Evolutionary conservation across 2,329 filamentous ascomycete genomes (phyloP), one percentile per base, ranked within the genome.

Genomic region (Stagonosporopsis cucurbitacearum): DNA sequence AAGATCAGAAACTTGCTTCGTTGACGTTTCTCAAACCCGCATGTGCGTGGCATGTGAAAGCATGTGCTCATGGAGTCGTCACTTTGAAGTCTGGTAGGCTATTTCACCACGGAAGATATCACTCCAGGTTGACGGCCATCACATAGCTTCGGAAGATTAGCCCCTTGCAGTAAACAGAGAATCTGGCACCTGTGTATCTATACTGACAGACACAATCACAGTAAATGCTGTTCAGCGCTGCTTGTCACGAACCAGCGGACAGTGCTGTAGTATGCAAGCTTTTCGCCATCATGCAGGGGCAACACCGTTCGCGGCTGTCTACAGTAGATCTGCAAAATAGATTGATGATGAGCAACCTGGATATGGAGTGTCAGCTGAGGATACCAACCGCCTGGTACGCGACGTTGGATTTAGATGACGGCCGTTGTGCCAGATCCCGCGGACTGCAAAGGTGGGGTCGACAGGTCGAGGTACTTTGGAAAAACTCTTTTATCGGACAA

Each of bases 351-450:
- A 35, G 32, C 52, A 45, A 17, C 26, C 22, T 55, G 45, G 46
- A 45, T 55, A 36, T 45, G 35, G 35, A 22, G 17, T 40, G 26
- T 49, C 46, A 45, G 45, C 47, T 56, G 53, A 56, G 49, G 40
- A 53, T 63, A 65, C 65, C 65, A 67, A 37, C 59, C 62, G 56
- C 63, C 65, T 55, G 65, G 65, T 62, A 62, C 57, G 30, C 40
- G 20, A 49, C 39, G 57, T 62, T 55, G 62, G 46, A 46, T 42
- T 53, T 60, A 66, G 55, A 66, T 60, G 62, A 63, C 54, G 23
- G 54, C 45, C 54, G 55, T 60, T 63, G 51, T 55, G 51, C 60
- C 48, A 63, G 58, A 63, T 60, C 40, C 45, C 28, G 30, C 46
- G 30, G 37, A 47, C 62, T 58, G 57, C 46, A 62, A 50, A 52